Evolutionary conservation across 345 rosid species (phyloP), one percentile per base, ranked within the genome.

Genomic region (Combretum micranthum): DNA sequence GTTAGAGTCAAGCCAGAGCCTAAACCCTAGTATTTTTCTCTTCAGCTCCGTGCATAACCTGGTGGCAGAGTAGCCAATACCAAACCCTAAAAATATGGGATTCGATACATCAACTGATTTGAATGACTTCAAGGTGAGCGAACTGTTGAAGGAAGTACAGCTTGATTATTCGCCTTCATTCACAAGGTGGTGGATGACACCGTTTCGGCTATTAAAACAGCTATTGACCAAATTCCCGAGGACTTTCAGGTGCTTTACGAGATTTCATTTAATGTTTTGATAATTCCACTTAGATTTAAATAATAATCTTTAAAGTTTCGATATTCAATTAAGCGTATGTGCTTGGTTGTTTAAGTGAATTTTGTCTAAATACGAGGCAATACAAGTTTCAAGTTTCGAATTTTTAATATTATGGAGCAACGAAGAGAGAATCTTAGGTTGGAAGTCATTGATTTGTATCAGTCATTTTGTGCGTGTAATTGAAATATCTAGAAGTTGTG

Each of bases 81-180:
- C 39, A 9, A 4, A 11, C 9, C 39, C 9, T 5, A 64, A 17
- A 32, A 49, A 56, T 18, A 64, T 73, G 78, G 75, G 49, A 15
- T 56, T 57, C 15, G 66, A 47, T 44, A 10, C 69, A 19, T 56
- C 19, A 18, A 20, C 60, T 11, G 73, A 73, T 59, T 63, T 81
- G 3, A 60, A 78, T 68, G 78, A 73, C 56, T 63, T 64, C 55
- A 83, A 77, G 66, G 66, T 77, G 18, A 62, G 59, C 0, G 86
- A 80, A 69, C 61, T 85, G 68, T 63, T 85, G 13, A 78, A 85
- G 68, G 88, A 83, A 68, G 83, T 76, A 23, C 73, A 66, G 57
- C 54, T 85, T 37, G 70, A 69, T 4, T 54, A 62, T 64, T 64
- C 88, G 0, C 69, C 80, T 49, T 50, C 71, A 2, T 37, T 85